Conservation (phyloP, 768 basidiomycete genomes). For the Austroboletus eburneus region DNA sequence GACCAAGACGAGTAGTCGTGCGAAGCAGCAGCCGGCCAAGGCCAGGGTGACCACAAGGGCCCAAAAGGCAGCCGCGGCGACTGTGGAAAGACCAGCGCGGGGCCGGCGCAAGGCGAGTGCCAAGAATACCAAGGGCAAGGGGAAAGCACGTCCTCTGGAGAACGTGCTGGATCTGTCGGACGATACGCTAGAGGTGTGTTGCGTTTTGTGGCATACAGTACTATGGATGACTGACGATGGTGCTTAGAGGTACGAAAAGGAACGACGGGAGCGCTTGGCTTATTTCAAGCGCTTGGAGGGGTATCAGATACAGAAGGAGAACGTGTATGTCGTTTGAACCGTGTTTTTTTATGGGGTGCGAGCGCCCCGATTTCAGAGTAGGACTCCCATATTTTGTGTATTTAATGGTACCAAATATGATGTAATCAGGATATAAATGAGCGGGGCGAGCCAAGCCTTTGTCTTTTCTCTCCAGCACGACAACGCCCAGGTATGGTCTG, state of each 20-base stretch:
- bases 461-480: too few relatives aligned
- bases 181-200: conserved; percentile 28
- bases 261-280: conserved; percentile 48
- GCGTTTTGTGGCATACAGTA: too few relatives aligned
- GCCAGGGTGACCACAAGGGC: conserved; percentile 8
- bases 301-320: conserved; percentile 53
- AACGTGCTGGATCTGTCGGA: conserved; percentile 28
- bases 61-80: conserved; percentile 4
- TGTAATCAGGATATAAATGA: too few relatives aligned
- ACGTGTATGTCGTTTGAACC: conserved; percentile 52
- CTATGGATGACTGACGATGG: neutral
- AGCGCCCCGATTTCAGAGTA: conserved; percentile 1
- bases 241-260: conserved; percentile 38
- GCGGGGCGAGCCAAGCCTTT: too few relatives aligned
- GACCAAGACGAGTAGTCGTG: neutral
- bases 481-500: too few relatives aligned
- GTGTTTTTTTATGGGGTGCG: neutral
- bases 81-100: conserved; percentile 9
- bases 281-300: conserved; percentile 51
- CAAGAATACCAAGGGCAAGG: conserved; percentile 25
- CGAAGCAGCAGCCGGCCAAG: conserved; percentile 12
- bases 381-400: conserved; percentile 14
- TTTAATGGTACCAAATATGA: neutral
- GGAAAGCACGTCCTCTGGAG: conserved; percentile 20
- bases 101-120: conserved; percentile 17